Base-by-base conservation (phyloP, 148 eudicot species). In the Camellia granthamiana region DNA sequence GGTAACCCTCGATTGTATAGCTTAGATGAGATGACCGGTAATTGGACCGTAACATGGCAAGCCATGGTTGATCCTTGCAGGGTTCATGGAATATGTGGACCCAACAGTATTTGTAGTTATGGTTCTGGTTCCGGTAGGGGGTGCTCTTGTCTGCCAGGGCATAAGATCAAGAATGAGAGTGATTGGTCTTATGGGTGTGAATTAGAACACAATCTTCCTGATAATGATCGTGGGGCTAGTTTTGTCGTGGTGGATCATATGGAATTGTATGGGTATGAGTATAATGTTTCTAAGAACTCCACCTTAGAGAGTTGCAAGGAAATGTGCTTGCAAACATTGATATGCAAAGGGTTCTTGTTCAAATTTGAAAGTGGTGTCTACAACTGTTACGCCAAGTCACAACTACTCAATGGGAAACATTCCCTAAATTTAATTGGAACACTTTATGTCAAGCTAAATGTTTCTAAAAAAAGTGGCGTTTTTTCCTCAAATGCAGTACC, bases 111-210 rank as follows among this genome's bases (percentile, higher is more conserved):
- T 23, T 23, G 30, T 23, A 23, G 30, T 23, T 23, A 23, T 23
- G 30, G 30, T 23, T 23, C 30, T 0, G 30, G 30, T 23, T 23
- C 30, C 0, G 30, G 30, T 23, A 23, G 30, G 30, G 30, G 43
- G 51, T 89, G 89, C 43, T 19, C 72, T 51, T 88, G 92, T 73
- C 18, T 81, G 43, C 89, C 88, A 0, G 89, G 90, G 2, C 81
- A 72, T 74, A 83, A 62, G 83, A 62, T 86, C 44, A 86, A 74
- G 43, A 80, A 83, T 71, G 47, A 6, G 4, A 80, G 60, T 2
- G 88, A 88, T 73, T 86, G 85, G 89, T 70, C 81, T 44, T 56
- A 73, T 14, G 91, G 93, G 23, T 90, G 93, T 64, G 78, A 85
- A 44, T 78, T 8, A 0, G 30, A 23, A 23, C 0, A 23, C 30